Base-by-base conservation (phyloP, 345 rosid species). In the Corymbia maculata region DNA sequence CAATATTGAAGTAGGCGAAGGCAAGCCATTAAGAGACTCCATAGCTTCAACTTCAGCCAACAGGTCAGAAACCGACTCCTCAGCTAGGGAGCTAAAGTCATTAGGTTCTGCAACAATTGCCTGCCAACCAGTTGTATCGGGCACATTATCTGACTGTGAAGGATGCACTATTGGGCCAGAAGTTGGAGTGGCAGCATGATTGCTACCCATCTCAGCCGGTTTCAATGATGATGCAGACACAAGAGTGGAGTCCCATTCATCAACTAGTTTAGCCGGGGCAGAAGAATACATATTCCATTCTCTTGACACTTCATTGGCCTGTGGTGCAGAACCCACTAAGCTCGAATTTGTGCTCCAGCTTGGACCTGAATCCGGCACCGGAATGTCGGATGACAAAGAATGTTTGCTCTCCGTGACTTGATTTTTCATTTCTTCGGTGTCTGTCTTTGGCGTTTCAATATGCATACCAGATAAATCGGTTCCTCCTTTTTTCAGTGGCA, bases 21-120 rank as follows among this genome's bases (percentile, higher is more conserved):
- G 93, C 88, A 97, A 92, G 75, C 95, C 95, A 90, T 92, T 90
- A 59, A 94, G 94, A 85, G 97, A 94, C 90, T 97, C 99, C 99
- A 97, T 97, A 21, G 99, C 99, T 94, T 98, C 99, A 88, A 97
- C 98, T 92, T 97, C 99, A n/a, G 99, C 99, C 93, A 98, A 91
- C 80, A 98, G 95, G 92, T 98, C 99, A 84, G 99, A 98, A 92
- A 98, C 99, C 28, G 99, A 98, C 90, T 98, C 99, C 92, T 97
- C 99, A 66, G 88, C 95, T 82, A 94, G 90, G 66, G 96, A 79
- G 86, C 89, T 88, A 87, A 92, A 95, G 68, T 95, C 99, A 66
- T 92, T 92, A 4, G 96, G 94, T 88, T 94, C 98, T 50, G 97
- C 88, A 85, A 94, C 92, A 50, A 95, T 93, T 87, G 95, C 90